A percentile compares a stretch with the other conserved stretches of the same genome.
These are phyloP conservation scores for Neopestalotiopsis sp. DNA, from an alignment of 2,329 filamentous ascomycete genomes.

Conservation along the genomic window DNA sequence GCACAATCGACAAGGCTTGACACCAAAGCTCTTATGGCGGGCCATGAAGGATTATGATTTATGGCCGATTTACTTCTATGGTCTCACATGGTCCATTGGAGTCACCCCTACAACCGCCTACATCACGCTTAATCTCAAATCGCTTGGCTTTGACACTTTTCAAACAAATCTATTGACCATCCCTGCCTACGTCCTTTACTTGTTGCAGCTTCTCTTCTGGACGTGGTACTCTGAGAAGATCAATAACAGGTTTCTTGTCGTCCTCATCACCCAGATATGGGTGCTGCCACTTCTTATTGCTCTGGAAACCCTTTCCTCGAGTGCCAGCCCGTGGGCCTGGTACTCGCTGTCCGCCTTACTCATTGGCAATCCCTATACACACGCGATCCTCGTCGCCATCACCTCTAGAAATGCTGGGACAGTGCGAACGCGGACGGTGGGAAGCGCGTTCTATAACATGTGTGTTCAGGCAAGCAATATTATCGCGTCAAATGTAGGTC, in stretches of 20 bases:
- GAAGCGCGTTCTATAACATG: conserved; percentile 67
- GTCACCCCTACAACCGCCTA: conserved; percentile 28
- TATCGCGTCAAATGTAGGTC: conserved; percentile 43
- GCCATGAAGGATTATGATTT: conserved; percentile 61
- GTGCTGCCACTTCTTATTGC: conserved; percentile 56
- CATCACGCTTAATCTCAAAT: conserved; percentile 26
- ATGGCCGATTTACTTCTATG: conserved; percentile 60
- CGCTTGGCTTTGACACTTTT: conserved; percentile 26
- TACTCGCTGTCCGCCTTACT: conserved; percentile 51
- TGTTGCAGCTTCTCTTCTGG: conserved; percentile 47
- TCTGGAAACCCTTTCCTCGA: conserved; percentile 44
- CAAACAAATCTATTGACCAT: conserved; percentile 59
- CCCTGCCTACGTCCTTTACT: conserved; percentile 46
- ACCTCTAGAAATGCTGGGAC: conserved; percentile 67
- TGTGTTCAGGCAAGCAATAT: conserved; percentile 51
- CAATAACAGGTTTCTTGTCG: conserved; percentile 35
- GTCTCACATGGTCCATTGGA: conserved; percentile 34
- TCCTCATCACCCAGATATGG: conserved; percentile 54
- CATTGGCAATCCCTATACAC: conserved; percentile 53
- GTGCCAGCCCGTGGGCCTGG: conserved; percentile 46
- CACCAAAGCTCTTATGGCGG: conserved; percentile 50
- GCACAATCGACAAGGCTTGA: conserved; percentile 63
- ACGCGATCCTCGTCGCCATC: conserved; percentile 56
- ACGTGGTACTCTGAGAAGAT: conserved; percentile 52
- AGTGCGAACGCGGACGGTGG: conserved; percentile 67